Base-by-base conservation (phyloP, 306 rosid genomes). In the Gillenia trifoliata region DNA sequence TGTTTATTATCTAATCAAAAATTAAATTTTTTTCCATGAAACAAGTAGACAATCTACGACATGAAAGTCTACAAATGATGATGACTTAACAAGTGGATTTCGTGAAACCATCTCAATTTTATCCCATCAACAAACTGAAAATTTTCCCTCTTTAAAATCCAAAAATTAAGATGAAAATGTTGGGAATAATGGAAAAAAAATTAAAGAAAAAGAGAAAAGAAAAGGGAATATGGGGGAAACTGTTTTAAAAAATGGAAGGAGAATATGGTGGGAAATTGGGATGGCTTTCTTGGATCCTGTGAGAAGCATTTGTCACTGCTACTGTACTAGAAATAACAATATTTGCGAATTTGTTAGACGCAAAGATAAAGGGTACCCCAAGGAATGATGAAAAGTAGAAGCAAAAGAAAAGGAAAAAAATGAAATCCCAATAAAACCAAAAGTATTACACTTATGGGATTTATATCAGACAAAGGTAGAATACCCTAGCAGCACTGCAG, bases 311-410 rank as follows among this genome's bases (percentile, higher is more conserved):
- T 30, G 75, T 56, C 83, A 88, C 92, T 87, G 70, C 86, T 83
- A 54, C 29, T 8, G 43, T 1, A 66, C 87, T 13, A 71, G 15
- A 22, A 65, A 68, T 5, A 17, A 30, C 12, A n/a, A 83, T 41
- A 82, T 77, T 79, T 64, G 84, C 80, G 87, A 85, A 81, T 75
- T 87, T 86, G 87, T 73, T 84, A 77, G 87, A 72, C 83, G 81
- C 67, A 85, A 84, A 88, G 83, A 86, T 88, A 94, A 91, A 94
- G 91, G 76, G 83, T 73, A 85, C 10, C 29, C 63, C 87, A 87
- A 88, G 90, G 98, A 91, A 94, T 94, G 98, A 94, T 94, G 97
- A 88, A 94, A 94, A 91, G 98, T 86, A 77, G 87, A 74, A 74
- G 84, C 66, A 77, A 89, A 89, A 88, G 81, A 77, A 91, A 87